phyloP scores from a whole-genome alignment of 2,329 filamentous ascomycete species.

The Ceratocystis harringtonii region DNA sequence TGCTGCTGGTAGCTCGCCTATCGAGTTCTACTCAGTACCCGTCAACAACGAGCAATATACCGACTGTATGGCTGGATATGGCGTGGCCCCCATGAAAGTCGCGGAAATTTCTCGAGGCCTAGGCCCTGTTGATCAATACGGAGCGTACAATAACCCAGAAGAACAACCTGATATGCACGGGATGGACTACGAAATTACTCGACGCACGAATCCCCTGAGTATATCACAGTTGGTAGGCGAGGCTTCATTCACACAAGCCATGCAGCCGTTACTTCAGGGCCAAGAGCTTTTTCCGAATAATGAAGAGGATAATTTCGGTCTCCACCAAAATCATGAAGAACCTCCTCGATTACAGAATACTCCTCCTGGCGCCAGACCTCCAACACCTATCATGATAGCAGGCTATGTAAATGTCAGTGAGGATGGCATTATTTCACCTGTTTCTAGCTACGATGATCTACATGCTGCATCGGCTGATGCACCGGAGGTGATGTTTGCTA shows the following conservation, averaged over 20 bases:
- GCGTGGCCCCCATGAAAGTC: neutral
- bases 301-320: neutral
- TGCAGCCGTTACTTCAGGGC: neutral
- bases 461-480: neutral
- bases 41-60: neutral
- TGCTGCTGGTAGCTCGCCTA: neutral
- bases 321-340: neutral
- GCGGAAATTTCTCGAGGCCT: neutral
- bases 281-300: neutral
- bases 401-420: constrained; percentile 5
- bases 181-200: neutral
- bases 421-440: neutral
- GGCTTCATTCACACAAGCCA: neutral
- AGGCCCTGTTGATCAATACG: neutral
- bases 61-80: neutral
- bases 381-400: constrained; percentile 8
- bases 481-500: neutral
- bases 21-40: neutral
- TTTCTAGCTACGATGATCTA: too few species aligned
- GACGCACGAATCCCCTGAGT: neutral
- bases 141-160: neutral
- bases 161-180: neutral
- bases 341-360: neutral
- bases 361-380: constrained; percentile 7
- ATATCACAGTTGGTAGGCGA: neutral